Evolutionary conservation across 1,284 basidiomycete genomes (phyloP), one percentile per base, ranked within the genome.

Genomic region (Cryptococcus maquisensis): DNA sequence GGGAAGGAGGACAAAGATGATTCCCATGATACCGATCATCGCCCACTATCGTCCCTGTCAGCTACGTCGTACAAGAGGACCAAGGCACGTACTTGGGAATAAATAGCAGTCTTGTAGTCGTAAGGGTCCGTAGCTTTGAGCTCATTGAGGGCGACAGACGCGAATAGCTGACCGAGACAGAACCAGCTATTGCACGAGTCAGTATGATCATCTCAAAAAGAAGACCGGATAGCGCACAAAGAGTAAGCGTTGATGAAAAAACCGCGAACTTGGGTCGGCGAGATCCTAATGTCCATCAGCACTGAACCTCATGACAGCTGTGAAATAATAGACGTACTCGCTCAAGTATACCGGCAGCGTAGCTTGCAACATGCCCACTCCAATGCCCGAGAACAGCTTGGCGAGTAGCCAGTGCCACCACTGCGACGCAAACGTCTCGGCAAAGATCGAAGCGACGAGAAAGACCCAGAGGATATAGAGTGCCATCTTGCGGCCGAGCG

Each of bases 351-450:
- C 53, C 1, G 63, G 61, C 13, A 64, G 43, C 4, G 52, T 57
- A 12, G 61, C 53, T 50, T 64, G 63, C 18, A 64, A 32, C 54
- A 64, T 59, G 9, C 63, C 66, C 0, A 59, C 52, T 8, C 63
- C 62, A 4, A 62, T 47, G 21, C 69, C 69, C 6, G 60, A 55
- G 16, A 65, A 45, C 7, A 71, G 43, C 52, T 66, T 66, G 35
- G 63, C 67, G 9, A 60, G 47, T 10, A 69, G 54, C 62, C 60
- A 71, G 35, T 56, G 53, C 18, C 43, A 42, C 63, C 65, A 66
- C 18, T 59, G 44, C 38, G 49, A 60, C 18, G 67, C 66, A 18
- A 66, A 49, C 18, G 60, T 60, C 55, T 71, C 67, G 36, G 47
- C 51, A 15, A 56, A 50, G 26, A 55, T 41, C 44, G 51, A 54